These are phyloP conservation scores for Ophioceras dolichostomum DNA, from an alignment of 2,329 filamentous ascomycete species.

Conservation along the genomic window DNA sequence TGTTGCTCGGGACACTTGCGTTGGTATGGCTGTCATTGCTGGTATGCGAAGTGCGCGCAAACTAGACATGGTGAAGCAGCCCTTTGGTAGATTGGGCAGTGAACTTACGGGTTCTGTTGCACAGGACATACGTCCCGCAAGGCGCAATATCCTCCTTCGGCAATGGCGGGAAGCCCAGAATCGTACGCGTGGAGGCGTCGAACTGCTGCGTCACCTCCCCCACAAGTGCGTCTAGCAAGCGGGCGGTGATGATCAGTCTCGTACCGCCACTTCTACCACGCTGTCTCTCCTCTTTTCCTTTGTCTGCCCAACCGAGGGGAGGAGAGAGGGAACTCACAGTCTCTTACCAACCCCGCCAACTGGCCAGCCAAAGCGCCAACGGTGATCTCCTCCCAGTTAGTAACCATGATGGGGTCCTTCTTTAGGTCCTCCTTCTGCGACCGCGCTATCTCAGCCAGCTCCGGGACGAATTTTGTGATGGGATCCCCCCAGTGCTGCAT, in stretches of 20 bases:
- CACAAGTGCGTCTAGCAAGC: constrained; percentile 3
- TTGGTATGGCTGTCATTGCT: too few species aligned
- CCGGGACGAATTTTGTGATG: constrained; percentile 28
- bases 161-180: constrained; percentile 6
- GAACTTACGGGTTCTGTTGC: constrained; percentile 6
- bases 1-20: too few species aligned
- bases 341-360: constrained; percentile 20
- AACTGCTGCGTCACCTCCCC: constrained; percentile 6
- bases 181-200: not conserved
- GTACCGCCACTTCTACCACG: not conserved
- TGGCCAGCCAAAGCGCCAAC: constrained; percentile 23
- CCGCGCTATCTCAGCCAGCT: constrained; percentile 16
- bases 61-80: not conserved
- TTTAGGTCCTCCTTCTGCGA: not conserved
- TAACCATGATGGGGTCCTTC: constrained; percentile 12
- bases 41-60: not conserved
- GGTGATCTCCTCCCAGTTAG: constrained; percentile 21
- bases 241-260: not conserved
- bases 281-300: too few species aligned
- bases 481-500: constrained; percentile 24
- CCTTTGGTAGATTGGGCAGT: not conserved
- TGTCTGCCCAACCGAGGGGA: not conserved
- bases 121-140: constrained; percentile 5
- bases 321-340: constrained; percentile 15
- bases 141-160: constrained; percentile 4